Evolutionary conservation across 2,329 filamentous ascomycete species (phyloP).

Genomic region (Elsinoe batatas): DNA sequence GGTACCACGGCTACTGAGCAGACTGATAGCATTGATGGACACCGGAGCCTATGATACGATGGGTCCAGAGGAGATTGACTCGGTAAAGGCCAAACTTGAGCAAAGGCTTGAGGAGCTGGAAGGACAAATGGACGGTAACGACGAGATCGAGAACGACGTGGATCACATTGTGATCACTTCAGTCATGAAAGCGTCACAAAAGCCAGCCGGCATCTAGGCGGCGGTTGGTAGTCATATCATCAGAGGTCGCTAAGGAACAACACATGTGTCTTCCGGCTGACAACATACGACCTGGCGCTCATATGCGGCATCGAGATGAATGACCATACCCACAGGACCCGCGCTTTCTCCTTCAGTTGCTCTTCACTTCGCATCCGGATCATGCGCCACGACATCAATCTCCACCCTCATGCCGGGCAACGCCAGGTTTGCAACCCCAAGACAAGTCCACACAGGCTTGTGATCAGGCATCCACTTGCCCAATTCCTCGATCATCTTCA

Average conservation of each 20-base stretch:
- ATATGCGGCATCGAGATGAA: too few relatives aligned
- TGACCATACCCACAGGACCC: too few relatives aligned
- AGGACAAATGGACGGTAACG: not conserved
- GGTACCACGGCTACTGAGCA: not conserved
- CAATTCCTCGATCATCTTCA: constrained; percentile 39
- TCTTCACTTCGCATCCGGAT: not conserved
- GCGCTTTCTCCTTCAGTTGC: too few relatives aligned
- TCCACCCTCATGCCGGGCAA: constrained; percentile 47
- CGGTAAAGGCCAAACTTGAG: not conserved
- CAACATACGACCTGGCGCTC: too few relatives aligned
- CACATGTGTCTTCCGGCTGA: too few relatives aligned
- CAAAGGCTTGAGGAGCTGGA: not conserved
- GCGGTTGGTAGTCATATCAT: too few relatives aligned
- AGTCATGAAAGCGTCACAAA: not conserved
- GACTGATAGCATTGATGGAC: not conserved
- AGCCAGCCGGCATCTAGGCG: too few relatives aligned
- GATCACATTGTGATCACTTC: not conserved
- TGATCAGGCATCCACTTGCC: constrained; percentile 44
- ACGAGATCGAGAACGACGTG: not conserved
- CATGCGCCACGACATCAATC: constrained; percentile 40
- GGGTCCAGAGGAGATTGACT: not conserved
- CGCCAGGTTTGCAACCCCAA: constrained; percentile 42
- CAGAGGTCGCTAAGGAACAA: too few relatives aligned
- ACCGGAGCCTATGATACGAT: not conserved
- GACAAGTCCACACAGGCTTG: constrained; percentile 44